Evolutionary conservation across 1,139 yeast genomes (phyloP).

Genomic region (Suhomyces panamericanus): DNA sequence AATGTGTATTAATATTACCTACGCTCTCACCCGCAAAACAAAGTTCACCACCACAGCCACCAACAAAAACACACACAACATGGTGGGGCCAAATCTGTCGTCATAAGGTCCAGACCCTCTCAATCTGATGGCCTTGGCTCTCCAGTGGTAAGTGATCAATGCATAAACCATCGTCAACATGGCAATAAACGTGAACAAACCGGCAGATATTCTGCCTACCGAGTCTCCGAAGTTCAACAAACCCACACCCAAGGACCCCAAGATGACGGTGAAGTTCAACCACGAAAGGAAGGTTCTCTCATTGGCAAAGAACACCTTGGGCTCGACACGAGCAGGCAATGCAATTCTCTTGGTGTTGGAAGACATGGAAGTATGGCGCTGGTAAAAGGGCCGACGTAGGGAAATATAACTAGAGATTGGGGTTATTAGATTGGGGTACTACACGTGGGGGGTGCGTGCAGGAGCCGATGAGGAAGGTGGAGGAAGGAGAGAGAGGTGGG

Average conservation of each 20-base stretch:
- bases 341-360: slow-evolving; percentile 75
- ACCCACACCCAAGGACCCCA: slow-evolving; percentile 96
- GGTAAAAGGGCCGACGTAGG: slow-evolving; percentile 1
- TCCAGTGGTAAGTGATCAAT: slow-evolving; percentile 95
- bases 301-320: slow-evolving; percentile 97
- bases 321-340: slow-evolving; percentile 96
- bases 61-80: slow-evolving; percentile 89
- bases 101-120: slow-evolving; percentile 98
- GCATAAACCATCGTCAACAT: slow-evolving; percentile 98
- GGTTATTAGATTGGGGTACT: neutral
- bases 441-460: slow-evolving; percentile 9
- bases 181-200: slow-evolving; percentile 88
- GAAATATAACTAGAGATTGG: slow-evolving; percentile 1
- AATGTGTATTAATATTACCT: neutral
- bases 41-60: slow-evolving; percentile 93
- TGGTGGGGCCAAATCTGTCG: slow-evolving; percentile 98
- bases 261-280: slow-evolving; percentile 95
- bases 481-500: neutral
- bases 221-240: slow-evolving; percentile 93
- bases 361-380: slow-evolving; percentile 12
- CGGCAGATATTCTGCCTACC: slow-evolving; percentile 90
- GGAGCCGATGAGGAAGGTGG: neutral
- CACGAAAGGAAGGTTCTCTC: slow-evolving; percentile 98
- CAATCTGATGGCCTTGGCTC: slow-evolving; percentile 96
- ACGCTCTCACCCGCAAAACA: slow-evolving; percentile 72